Conservation (phyloP, 257 asterid species). For the Orobanche coerulescens region DNA sequence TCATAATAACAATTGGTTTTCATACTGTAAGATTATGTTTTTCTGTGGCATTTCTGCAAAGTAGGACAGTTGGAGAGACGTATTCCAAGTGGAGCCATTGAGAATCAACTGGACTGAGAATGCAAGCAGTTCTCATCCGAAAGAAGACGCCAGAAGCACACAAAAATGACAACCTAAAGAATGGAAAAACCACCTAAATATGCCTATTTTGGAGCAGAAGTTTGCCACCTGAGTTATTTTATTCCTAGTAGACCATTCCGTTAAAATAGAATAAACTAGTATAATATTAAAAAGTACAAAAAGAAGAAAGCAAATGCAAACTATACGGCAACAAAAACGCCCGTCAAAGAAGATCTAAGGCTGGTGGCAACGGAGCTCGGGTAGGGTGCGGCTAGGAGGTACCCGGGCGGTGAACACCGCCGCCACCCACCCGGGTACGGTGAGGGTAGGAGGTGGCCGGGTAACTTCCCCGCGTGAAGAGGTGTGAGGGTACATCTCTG, state of each 20-base stretch:
- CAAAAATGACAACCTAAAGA: neutral
- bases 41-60: neutral
- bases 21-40: neutral
- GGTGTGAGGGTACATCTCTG: no score
- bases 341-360: neutral
- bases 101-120: neutral
- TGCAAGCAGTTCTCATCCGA: neutral
- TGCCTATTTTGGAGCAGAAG: conserved; percentile 1
- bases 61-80: neutral
- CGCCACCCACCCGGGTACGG: no score
- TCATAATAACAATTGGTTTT: neutral
- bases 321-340: conserved; percentile 1
- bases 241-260: conserved; percentile 1
- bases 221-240: neutral
- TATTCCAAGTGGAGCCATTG: neutral
- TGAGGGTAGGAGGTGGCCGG: no score
- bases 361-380: no score
- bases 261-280: neutral
- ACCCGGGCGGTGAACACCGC: no score
- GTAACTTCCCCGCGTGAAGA: no score
- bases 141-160: neutral
- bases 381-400: no score
- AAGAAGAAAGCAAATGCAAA: neutral
- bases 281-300: neutral
- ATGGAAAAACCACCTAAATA: conserved; percentile 4